A percentile compares a stretch with the other conserved stretches of the same genome.
Evolutionary conservation across 2,329 filamentous ascomycete species (phyloP).

Genomic region (Zymoseptoria passerinii): DNA sequence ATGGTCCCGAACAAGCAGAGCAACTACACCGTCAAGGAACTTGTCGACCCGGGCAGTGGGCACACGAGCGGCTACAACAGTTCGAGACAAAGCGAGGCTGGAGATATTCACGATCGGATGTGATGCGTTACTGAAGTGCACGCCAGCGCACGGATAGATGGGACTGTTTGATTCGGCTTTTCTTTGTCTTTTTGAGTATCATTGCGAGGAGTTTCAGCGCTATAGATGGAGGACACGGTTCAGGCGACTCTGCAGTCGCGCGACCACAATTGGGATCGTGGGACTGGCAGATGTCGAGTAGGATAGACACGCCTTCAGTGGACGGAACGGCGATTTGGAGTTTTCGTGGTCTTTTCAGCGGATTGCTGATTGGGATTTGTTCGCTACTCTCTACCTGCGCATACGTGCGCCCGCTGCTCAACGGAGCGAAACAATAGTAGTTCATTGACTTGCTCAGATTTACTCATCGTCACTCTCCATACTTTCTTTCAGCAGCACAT

Average conservation of each 20-base stretch:
- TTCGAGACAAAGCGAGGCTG: conserved; percentile 26
- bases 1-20: conserved; percentile 54
- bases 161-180: conserved; percentile 1
- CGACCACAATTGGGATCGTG: conserved; percentile 12
- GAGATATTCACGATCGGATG: conserved; percentile 25
- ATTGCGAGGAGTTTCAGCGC: conserved; percentile 22
- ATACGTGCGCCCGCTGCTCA: neutral
- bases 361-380: neutral
- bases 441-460: neutral
- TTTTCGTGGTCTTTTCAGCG: neutral
- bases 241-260: conserved; percentile 14
- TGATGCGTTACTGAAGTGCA: neutral
- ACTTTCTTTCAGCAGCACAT: too few relatives aligned
- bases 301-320: neutral
- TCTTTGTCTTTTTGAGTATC: conserved; percentile 4
- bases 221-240: conserved; percentile 17
- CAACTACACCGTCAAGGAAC: conserved; percentile 57
- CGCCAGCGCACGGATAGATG: neutral
- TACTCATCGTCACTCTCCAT: neutral
- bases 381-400: neutral
- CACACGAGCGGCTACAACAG: conserved; percentile 53
- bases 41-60: conserved; percentile 62
- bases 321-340: neutral
- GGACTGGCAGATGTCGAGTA: neutral
- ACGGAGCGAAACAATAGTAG: neutral